phyloP scores from a whole-genome alignment of 2,329 filamentous ascomycete genomes.

The Didymella segeticola region DNA sequence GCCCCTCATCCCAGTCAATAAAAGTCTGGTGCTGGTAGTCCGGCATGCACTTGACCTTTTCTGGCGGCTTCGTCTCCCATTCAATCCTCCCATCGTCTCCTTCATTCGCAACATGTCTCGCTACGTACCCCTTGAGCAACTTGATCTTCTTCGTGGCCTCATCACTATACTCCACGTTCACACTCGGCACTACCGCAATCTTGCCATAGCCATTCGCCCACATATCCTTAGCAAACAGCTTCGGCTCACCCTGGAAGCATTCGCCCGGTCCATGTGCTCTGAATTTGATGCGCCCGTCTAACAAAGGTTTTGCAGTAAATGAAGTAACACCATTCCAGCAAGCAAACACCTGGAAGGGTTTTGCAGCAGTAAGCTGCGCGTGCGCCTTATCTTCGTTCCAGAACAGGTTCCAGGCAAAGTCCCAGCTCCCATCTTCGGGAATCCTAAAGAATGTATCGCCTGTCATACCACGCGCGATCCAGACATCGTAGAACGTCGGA shows the following conservation, averaged over 20 bases:
- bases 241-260: conserved; percentile 63
- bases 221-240: conserved; percentile 64
- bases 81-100: conserved; percentile 47
- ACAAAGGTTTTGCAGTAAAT: conserved; percentile 57
- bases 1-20: conserved; percentile 18
- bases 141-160: conserved; percentile 57
- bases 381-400: conserved; percentile 55
- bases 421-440: conserved; percentile 58
- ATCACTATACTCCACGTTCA: conserved; percentile 64
- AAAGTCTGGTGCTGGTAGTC: conserved; percentile 22
- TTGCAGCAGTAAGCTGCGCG: conserved; percentile 41
- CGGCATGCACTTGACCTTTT: conserved; percentile 58
- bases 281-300: conserved; percentile 56
- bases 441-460: conserved; percentile 65
- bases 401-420: conserved; percentile 49
- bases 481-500: conserved; percentile 65
- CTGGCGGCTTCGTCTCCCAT: conserved; percentile 56
- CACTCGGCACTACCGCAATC: conserved; percentile 63
- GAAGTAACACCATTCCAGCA: conserved; percentile 67
- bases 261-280: conserved; percentile 52
- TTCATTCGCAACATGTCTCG: conserved; percentile 42
- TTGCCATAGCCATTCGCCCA: conserved; percentile 52
- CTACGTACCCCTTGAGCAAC: conserved; percentile 58
- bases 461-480: conserved; percentile 60
- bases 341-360: conserved; percentile 66